Percentiles rank a stretch among this genome's conserved stretches.
Evolutionary conservation across 768 basidiomycete species (phyloP).

Genomic region (Xerocomus potaroensis): DNA sequence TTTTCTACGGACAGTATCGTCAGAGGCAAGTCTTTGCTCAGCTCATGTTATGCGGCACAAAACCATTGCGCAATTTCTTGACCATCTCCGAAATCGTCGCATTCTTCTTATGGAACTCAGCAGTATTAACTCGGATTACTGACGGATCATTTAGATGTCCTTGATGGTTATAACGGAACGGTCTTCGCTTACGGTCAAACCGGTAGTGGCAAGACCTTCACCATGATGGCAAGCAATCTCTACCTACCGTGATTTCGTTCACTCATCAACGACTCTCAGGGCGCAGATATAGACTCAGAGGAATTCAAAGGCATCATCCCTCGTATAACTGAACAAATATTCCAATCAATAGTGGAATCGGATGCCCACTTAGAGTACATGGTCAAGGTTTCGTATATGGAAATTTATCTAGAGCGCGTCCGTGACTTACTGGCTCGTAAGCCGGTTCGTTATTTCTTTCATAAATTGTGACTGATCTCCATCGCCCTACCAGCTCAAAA

Average conservation of each 20-base stretch:
- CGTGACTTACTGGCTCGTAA: conserved; percentile 92
- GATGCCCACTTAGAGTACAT: conserved; percentile 95
- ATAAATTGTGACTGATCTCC: conserved; percentile 3
- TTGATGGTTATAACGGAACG: conserved; percentile 98
- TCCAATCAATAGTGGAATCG: conserved; percentile 94
- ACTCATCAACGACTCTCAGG: conserved; percentile 44
- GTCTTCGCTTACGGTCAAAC: conserved; percentile 98
- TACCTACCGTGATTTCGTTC: conserved; percentile 2
- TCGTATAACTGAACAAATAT: conserved; percentile 98
- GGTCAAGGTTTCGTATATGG: conserved; percentile 99
- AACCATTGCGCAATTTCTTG: neutral
- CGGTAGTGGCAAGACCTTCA: conserved; percentile 94
- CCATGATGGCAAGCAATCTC: conserved; percentile 81
- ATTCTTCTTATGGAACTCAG: neutral
- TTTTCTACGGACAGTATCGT: conserved; percentile 59
- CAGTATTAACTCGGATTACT: conserved; percentile 10
- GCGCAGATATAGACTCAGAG: conserved; percentile 93
- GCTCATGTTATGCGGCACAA: conserved; percentile 1
- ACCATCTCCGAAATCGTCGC: conserved; percentile 3
- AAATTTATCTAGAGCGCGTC: conserved; percentile 96
- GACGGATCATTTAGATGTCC: conserved; percentile 64
- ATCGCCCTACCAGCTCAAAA: conserved; percentile 66
- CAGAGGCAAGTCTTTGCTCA: conserved; percentile 54
- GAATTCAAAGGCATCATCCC: conserved; percentile 96
- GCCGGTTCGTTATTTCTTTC: conserved; percentile 26